Evolutionary conservation across 805 yeast genomes (phyloP), one percentile per base, ranked within the genome.

Genomic region (Barnettozyma wickerhamii): DNA sequence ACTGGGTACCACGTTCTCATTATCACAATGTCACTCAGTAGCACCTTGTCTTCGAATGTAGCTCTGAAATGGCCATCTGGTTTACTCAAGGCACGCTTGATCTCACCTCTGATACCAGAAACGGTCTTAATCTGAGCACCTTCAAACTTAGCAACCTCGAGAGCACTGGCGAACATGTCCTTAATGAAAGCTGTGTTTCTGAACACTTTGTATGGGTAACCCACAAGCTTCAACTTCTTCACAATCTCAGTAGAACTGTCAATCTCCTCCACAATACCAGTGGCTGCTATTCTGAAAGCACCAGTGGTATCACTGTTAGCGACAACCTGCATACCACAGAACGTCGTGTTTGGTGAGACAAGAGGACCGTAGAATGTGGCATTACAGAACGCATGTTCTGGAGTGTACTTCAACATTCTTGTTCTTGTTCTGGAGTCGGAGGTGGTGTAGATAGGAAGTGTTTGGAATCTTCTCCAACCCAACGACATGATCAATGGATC

Each of bases 391-490:
- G 96, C 87, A 63, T 93, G 99, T 59, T 93, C 99, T 7, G 99
- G 99, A 0, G 99, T 93, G 62, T 93, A 93, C 60, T 93, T 93
- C 66, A 93, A 74, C 96, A 93, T 87, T 68, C 99, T 83, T 57
- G 90, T 91, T 71, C 99, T 78, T 12, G 99, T 93, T 66, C 99
- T 76, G 6, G 99, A 93, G 64, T 93, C 99, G 6, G 95, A 80
- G 0, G 99, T 93, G 4, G 99, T 90, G 62, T 90, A 93, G 19
- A 93, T 75, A 7, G 99, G 99, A 41, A 91, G 67, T 0, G 99
- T 90, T 65, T 93, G 99, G 69, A 93, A 95, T 63, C 99, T 75
- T 69, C 99, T 80, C 99, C 99, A 93, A 29, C 99, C 99, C 32
- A 93, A 66, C 0, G 98, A 91, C 36, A 93, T 62, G 40, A 93